Evolutionary conservation across 495 filamentous ascomycete genomes (phyloP), one percentile per base, ranked within the genome.

Genomic region (Aspergillus biplanus): DNA sequence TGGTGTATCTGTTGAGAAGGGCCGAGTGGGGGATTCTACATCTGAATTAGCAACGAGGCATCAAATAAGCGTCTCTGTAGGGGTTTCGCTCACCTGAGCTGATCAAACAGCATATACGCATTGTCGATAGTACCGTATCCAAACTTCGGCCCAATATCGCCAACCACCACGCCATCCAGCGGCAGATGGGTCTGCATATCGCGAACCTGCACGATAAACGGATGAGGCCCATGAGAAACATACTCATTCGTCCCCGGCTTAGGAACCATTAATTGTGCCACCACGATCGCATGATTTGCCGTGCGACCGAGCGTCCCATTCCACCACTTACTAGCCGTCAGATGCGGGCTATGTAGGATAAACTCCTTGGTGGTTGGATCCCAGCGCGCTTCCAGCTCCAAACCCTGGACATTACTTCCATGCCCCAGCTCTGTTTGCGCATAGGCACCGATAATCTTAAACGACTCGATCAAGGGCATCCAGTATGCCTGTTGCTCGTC

Each of bases 241-340:
- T 70, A 78, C 33, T 68, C 5, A 2, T 15, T 57, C 65, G 1
- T 52, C 52, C 50, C 61, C 5, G 52, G 27, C 18, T 74, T 70
- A 7, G 80, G 81, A 16, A 82, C 65, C 18, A 82, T 58, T 6
- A 83, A 58, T 52, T 82, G 80, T 1, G 80, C 80, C 11, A 56
- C 64, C n/a, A 65, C 59, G 21, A 65, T 57, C 12, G 58, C 63
- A 61, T 62, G 66, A 18, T 74, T 74, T 3, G 80, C 79, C 16
- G 77, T 77, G 0, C 78, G 68, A 1, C 81, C 81, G 63, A 83
- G 67, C 11, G 72, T 69, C 6, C 81, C 81, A 66, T 82, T 82
- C 81, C 80, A 82, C 78, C 79, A 82, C 66, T 83, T 83, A 53
- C 75, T 80, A 3, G 80, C 75, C 4, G 79, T 82, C 9, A 83